Conservation (phyloP, 345 rosid genomes). For the Citrus mangshanensis region DNA sequence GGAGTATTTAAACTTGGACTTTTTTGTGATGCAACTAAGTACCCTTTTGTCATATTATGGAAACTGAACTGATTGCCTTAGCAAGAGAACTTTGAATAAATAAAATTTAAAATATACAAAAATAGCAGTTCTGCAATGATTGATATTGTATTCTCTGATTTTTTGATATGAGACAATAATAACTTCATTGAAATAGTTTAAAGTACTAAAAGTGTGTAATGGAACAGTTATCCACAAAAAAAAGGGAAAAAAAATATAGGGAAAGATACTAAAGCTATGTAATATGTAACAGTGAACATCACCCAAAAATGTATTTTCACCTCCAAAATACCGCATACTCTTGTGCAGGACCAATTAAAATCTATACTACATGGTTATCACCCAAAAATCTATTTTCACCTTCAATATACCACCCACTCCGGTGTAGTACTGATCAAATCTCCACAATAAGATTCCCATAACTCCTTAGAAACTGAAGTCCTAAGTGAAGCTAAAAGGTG, state of each 20-base stretch:
- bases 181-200: background rate
- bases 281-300: background rate
- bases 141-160: background rate
- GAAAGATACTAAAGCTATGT: background rate
- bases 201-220: background rate
- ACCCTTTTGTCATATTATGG: background rate
- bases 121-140: background rate
- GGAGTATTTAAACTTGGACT: slow-evolving; percentile 22
- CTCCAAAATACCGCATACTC: background rate
- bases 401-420: background rate
- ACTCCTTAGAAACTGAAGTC: background rate
- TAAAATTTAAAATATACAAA: background rate
- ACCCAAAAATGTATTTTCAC: background rate
- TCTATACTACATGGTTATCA: background rate
- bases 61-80: background rate
- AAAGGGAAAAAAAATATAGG: background rate
- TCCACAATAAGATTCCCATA: background rate
- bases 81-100: background rate
- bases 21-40: background rate
- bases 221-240: background rate
- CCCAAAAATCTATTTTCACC: background rate
- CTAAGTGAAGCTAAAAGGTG: background rate
- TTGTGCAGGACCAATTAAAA: background rate
- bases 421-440: background rate
- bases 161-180: background rate